These are phyloP conservation scores for Phytophthora nicotianae DNA, from an alignment of 352 stramenopile species.

Conservation along the genomic window DNA sequence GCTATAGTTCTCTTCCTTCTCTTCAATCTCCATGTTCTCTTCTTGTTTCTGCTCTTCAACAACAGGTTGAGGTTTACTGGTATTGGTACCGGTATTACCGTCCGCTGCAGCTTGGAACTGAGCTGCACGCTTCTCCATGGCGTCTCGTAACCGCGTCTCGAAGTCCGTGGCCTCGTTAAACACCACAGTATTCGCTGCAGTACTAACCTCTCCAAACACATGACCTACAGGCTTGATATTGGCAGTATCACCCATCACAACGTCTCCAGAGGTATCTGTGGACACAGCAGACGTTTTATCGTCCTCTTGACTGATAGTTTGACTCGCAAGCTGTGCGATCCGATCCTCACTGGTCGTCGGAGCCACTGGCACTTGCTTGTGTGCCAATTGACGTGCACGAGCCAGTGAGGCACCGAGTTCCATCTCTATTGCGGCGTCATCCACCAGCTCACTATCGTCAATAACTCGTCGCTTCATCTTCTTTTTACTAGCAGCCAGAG, in stretches of 20 bases:
- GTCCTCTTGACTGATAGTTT: conserved; percentile 42
- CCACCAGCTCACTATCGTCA: conserved; percentile 49
- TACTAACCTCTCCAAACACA: conserved; percentile 34
- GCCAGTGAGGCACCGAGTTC: conserved; percentile 82
- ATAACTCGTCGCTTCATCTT: conserved; percentile 50
- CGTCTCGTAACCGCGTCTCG: conserved; percentile 71
- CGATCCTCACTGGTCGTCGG: conserved; percentile 52
- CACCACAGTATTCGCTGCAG: conserved; percentile 58
- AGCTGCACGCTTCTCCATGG: conserved; percentile 72
- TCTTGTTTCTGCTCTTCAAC: conserved; percentile 48
- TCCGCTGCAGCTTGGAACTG: conserved; percentile 48
- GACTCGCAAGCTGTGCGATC: conserved; percentile 61
- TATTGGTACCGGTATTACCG: background rate
- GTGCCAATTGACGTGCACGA: conserved; percentile 60
- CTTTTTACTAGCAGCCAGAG: conserved; percentile 41
- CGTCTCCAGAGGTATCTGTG: conserved; percentile 13
- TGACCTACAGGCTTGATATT: conserved; percentile 54
- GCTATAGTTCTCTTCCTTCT: conserved; percentile 40
- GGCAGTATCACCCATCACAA: conserved; percentile 13
- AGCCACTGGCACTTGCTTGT: conserved; percentile 19
- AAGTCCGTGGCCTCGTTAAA: conserved; percentile 90
- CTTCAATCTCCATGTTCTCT: conserved; percentile 23
- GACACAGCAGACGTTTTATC: conserved; percentile 22
- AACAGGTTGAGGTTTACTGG: conserved; percentile 10
- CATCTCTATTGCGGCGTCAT: conserved; percentile 63